Conservation (phyloP, 1,284 basidiomycete species). For the Wallemia mellicola region DNA sequence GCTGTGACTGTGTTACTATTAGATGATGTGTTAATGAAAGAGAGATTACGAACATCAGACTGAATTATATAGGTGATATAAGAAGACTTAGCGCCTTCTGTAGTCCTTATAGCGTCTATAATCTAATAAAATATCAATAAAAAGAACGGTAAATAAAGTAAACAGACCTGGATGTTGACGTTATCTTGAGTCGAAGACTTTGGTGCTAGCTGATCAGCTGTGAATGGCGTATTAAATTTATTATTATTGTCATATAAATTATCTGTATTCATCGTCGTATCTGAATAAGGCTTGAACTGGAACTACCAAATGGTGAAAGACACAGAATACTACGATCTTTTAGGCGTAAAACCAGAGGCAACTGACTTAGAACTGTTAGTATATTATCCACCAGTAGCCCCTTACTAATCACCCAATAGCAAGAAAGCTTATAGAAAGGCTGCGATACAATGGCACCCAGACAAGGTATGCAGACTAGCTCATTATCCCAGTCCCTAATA, state of each 20-base stretch:
- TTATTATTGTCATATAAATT: not conserved
- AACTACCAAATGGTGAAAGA: constrained; percentile 1
- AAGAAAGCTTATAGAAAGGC: constrained; percentile 91
- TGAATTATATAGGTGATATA: constrained; percentile 88
- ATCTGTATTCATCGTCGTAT: too few relatives aligned
- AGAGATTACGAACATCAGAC: constrained; percentile 40
- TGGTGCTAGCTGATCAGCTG: not conserved
- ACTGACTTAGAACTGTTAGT: not conserved
- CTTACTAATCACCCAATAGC: not conserved
- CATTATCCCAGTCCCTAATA: constrained; percentile 16
- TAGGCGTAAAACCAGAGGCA: not conserved
- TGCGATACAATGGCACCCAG: constrained; percentile 35
- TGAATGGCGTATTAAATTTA: not conserved
- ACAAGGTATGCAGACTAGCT: constrained; percentile 1
- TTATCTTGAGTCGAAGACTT: not conserved
- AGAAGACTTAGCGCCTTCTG: constrained; percentile 47
- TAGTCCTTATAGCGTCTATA: constrained; percentile 79
- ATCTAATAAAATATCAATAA: constrained; percentile 27
- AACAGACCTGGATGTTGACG: not conserved
- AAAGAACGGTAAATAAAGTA: not conserved
- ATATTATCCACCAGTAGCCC: not conserved
- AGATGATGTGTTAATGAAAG: not conserved
- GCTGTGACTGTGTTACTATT: constrained; percentile 27
- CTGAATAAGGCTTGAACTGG: too few relatives aligned
- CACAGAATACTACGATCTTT: not conserved